phyloP scores from a whole-genome alignment of 352 stramenopile species.

The Pythium rishiriense region DNA sequence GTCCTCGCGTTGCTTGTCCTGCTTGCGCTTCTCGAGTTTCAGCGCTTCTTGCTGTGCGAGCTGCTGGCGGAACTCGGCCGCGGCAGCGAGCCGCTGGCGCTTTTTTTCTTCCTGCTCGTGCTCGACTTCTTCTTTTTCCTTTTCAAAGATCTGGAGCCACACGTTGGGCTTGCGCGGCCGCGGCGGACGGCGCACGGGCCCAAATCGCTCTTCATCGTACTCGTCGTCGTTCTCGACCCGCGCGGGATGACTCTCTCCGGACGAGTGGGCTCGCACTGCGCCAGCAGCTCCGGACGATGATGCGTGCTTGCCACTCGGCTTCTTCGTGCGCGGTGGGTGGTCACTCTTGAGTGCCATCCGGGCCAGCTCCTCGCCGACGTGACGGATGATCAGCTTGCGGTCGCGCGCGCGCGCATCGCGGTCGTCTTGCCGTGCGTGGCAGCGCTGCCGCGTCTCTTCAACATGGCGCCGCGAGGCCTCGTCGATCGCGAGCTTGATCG shows the following conservation, averaged over 20 bases:
- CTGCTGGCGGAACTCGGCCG: slow-evolving; percentile 39
- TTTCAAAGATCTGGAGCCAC: slow-evolving; percentile 66
- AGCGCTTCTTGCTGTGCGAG: slow-evolving; percentile 46
- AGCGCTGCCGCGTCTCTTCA: slow-evolving; percentile 38
- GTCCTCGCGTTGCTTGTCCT: slow-evolving; percentile 36
- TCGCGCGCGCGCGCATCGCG: slow-evolving; percentile 22
- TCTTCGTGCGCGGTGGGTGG: slow-evolving; percentile 14
- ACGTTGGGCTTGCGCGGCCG: slow-evolving; percentile 51
- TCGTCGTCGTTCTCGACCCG: slow-evolving; percentile 29
- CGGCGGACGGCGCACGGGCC: slow-evolving; percentile 44
- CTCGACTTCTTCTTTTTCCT: slow-evolving; percentile 53
- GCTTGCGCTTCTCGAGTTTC: slow-evolving; percentile 32
- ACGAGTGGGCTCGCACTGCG: not conserved
- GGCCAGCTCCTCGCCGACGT: slow-evolving; percentile 62
- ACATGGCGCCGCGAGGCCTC: slow-evolving; percentile 28
- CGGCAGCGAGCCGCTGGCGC: slow-evolving; percentile 39
- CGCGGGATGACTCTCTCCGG: not conserved
- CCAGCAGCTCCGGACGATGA: not conserved
- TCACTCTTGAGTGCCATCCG: slow-evolving; percentile 37
- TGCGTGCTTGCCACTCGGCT: not conserved
- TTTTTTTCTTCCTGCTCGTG: slow-evolving; percentile 51
- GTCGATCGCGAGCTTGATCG: slow-evolving; percentile 39
- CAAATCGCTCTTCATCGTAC: slow-evolving; percentile 66
- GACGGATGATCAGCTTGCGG: slow-evolving; percentile 56
- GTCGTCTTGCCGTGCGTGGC: slow-evolving; percentile 21